Conservation (phyloP, 768 basidiomycete genomes). For the Tulasnella sp. region DNA sequence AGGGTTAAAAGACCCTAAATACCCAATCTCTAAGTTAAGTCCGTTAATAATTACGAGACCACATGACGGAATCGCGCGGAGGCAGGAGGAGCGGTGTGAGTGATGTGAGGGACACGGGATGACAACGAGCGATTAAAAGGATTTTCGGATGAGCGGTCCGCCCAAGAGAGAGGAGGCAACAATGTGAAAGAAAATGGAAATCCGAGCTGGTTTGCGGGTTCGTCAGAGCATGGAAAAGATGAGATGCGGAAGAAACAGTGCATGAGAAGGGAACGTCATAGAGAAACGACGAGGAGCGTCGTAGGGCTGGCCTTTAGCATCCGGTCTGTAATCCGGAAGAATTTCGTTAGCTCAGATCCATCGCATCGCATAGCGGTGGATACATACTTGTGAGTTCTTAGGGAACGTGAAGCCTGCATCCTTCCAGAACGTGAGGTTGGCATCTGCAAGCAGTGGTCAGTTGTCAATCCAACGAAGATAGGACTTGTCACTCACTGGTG, state of each 20-base stretch:
- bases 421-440: conserved; percentile 30
- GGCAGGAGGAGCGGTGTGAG: background rate
- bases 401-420: conserved; percentile 33
- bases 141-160: background rate
- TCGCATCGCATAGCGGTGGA: background rate
- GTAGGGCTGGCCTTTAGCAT: background rate
- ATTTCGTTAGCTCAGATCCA: background rate
- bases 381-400: conserved; percentile 24
- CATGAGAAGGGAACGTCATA: background rate
- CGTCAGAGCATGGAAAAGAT: background rate
- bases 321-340: background rate
- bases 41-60: background rate
- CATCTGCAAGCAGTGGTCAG: background rate
- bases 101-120: background rate
- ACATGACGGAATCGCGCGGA: background rate
- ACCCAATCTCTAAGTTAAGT: background rate
- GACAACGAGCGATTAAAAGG: background rate
- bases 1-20: background rate
- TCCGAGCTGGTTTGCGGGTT: background rate
- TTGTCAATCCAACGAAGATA: background rate
- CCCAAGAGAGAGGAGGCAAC: background rate
- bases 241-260: background rate
- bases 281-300: background rate
- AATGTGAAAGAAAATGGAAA: background rate
- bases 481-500: conserved; percentile 39